Evolutionary conservation across 208 protist species (phyloP), one percentile per base, ranked within the genome.

Genomic region (Crithidia fasciculata): DNA sequence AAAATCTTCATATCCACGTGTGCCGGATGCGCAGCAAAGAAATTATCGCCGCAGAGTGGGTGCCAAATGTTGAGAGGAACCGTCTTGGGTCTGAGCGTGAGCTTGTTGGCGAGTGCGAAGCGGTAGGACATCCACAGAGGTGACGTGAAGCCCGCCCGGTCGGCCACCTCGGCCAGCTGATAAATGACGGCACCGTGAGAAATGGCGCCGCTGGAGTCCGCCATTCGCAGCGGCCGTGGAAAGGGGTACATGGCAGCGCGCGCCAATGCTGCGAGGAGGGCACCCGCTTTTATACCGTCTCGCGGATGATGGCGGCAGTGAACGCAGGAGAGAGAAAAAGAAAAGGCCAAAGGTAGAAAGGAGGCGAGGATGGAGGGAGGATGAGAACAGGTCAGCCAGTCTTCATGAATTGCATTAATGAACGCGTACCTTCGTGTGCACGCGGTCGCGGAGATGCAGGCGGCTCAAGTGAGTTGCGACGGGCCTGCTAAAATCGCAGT

Each of bases 41-140:
- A 76, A 8, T 9, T 43, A 2, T 63, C 13, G 8, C 58, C 64
- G 36, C 72, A 77, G 13, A 71, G 19, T 3, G 64, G 47, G 41
- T 77, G 72, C 72, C 72, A 77, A 0, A 77, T 49, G 37, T 71
- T 77, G 0, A 66, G 36, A 37, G 72, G 64, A 43, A 66, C 64
- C 5, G 56, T 55, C 3, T 39, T 10, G 37, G 40, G 62, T 8
- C 57, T 59, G 3, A 77, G 72, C 2, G 3, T 9, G 0, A 77
- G 50, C 2, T 39, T 9, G 12, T 39, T 56, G 12, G 2, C 5
- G 10, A 61, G 39, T 8, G 47, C 18, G 3, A 52, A 44, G 0
- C 1, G 0, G 41, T 71, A 77, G 16, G 56, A 71, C 44, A 66
- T n/a, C 63, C 72, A 70, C 4, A 65, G 0, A 7, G 54, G 63